These are phyloP conservation scores for Jacaranda copaia DNA, from an alignment of 257 asterid species.

Conservation along the genomic window DNA sequence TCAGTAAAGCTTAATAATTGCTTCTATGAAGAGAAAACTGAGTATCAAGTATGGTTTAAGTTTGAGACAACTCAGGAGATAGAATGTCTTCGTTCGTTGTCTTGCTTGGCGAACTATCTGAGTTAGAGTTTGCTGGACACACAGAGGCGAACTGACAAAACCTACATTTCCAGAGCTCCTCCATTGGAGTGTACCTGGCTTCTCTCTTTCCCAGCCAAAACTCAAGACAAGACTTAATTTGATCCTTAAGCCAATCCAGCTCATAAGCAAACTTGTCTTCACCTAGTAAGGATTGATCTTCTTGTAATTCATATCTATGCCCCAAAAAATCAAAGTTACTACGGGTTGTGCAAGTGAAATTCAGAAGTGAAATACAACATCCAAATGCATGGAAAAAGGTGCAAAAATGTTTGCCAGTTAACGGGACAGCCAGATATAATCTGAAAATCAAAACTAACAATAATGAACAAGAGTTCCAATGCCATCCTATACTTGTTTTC, in stretches of 20 bases:
- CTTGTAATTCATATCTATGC: constrained; percentile 81
- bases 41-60: neutral
- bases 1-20: neutral
- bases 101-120: constrained; percentile 41
- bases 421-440: neutral
- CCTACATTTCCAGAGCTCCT: constrained; percentile 92
- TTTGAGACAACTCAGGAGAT: constrained; percentile 25
- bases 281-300: constrained; percentile 80
- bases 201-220: constrained; percentile 83
- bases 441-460: constrained; percentile 3
- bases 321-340: neutral
- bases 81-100: constrained; percentile 34
- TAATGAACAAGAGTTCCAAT: neutral
- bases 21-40: constrained; percentile 22
- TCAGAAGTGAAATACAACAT: neutral
- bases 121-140: constrained; percentile 56
- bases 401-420: neutral
- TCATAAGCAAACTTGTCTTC: constrained; percentile 74
- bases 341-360: neutral
- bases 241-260: constrained; percentile 61
- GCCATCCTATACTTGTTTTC: too few relatives aligned
- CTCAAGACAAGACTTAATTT: constrained; percentile 69
- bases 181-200: constrained; percentile 65
- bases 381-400: neutral
- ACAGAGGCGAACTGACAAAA: constrained; percentile 63